These are phyloP conservation scores for Penicillium sp. DNA, from an alignment of 2,329 filamentous ascomycete genomes.

Conservation along the genomic window DNA sequence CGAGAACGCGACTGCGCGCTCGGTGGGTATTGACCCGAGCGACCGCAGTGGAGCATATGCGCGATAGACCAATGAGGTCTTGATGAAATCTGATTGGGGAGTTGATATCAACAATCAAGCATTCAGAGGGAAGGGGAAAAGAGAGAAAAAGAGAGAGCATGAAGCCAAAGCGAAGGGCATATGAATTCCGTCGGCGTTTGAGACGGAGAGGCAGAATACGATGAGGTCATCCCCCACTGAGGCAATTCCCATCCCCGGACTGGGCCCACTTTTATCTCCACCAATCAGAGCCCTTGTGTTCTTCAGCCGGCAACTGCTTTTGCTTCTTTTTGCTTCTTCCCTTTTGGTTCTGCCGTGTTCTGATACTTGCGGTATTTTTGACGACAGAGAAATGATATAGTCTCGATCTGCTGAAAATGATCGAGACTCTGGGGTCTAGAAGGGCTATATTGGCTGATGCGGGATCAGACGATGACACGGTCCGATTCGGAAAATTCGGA, in stretches of 20 bases:
- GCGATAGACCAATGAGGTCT: not conserved
- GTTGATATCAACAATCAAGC: too few relatives aligned
- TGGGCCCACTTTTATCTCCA: not conserved
- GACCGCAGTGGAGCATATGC: not conserved
- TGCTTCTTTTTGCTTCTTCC: not conserved
- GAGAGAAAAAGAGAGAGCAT: not conserved
- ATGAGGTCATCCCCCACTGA: constrained; percentile 14
- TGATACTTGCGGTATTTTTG: not conserved
- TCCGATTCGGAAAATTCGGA: constrained; percentile 5
- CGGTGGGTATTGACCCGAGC: constrained; percentile 1
- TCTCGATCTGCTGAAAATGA: too few relatives aligned
- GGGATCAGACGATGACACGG: constrained; percentile 1
- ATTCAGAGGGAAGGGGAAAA: not conserved
- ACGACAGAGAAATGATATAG: not conserved
- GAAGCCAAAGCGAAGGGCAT: not conserved
- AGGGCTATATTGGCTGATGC: too few relatives aligned
- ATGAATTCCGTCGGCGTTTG: constrained; percentile 26
- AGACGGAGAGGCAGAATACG: not conserved
- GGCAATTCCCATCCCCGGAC: constrained; percentile 17
- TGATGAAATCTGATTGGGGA: too few relatives aligned
- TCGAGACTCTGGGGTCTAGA: too few relatives aligned
- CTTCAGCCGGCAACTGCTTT: constrained; percentile 17
- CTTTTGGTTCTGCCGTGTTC: not conserved
- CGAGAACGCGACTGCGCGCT: not conserved
- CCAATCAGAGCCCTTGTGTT: constrained; percentile 13